phyloP scores from a whole-genome alignment of 2,329 filamentous ascomycete genomes.

The Alternaria rosae region DNA sequence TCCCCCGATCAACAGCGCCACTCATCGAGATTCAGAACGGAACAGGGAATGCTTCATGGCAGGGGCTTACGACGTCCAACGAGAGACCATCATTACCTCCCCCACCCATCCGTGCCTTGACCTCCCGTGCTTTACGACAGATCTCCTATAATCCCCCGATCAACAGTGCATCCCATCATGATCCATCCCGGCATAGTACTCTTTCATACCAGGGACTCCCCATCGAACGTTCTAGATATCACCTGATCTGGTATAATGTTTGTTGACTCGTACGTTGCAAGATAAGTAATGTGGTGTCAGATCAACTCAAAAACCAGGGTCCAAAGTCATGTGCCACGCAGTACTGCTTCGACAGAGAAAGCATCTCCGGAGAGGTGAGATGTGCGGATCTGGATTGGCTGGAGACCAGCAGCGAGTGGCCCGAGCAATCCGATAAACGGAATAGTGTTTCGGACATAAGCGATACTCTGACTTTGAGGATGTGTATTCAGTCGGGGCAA shows the following conservation, averaged over 20 bases:
- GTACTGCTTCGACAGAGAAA: neutral
- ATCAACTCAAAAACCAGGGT: neutral
- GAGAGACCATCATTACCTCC: neutral
- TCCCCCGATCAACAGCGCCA: neutral
- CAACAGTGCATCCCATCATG: neutral
- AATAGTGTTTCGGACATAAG: neutral
- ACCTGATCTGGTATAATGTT: neutral
- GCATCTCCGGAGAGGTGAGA: neutral
- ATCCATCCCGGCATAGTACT: neutral
- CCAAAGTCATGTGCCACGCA: neutral
- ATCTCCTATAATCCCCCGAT: neutral
- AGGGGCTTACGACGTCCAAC: neutral
- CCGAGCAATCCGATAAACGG: neutral
- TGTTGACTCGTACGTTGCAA: neutral
- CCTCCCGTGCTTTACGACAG: neutral
- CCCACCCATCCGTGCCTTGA: neutral
- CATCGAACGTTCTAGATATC: neutral
- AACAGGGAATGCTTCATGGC: neutral
- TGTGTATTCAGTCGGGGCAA: neutral
- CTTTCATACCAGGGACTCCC: neutral
- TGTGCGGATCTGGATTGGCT: neutral
- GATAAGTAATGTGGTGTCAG: neutral
- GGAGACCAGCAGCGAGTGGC: neutral
- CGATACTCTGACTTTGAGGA: neutral
- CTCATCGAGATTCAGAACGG: neutral